Conservation (phyloP, 1,139 yeast genomes). For the Groenewaldozyma sp. region DNA sequence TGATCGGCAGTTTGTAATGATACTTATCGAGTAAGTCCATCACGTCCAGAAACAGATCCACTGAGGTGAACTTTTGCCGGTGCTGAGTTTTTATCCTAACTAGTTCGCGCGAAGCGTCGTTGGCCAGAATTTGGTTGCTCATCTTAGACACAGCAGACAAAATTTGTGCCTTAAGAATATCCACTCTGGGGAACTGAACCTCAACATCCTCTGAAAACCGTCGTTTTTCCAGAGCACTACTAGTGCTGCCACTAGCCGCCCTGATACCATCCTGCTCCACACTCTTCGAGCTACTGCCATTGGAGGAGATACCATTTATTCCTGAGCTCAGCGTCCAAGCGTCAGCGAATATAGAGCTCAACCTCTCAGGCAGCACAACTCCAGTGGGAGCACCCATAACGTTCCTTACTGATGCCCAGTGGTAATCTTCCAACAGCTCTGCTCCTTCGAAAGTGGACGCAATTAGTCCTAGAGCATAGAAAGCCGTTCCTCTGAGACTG, state of each 20-base stretch:
- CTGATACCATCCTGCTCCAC: too few species aligned
- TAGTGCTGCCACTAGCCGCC: neutral
- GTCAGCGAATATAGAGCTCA: conserved; percentile 13
- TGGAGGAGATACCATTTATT: neutral
- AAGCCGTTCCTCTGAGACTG: conserved; percentile 67
- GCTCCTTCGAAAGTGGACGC: conserved; percentile 69
- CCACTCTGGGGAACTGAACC: conserved; percentile 22
- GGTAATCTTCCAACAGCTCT: conserved; percentile 74
- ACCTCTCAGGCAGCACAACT: conserved; percentile 22
- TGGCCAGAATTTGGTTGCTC: conserved; percentile 52
- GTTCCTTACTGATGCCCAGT: conserved; percentile 61
- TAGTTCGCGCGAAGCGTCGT: conserved; percentile 56
- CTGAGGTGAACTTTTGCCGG: conserved; percentile 49
- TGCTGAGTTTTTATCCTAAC: conserved; percentile 44
- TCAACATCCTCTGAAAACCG: conserved; percentile 16
- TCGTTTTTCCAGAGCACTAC: neutral
- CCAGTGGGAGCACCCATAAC: conserved; percentile 46
- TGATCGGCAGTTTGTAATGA: conserved; percentile 51
- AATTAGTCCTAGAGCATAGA: conserved; percentile 67
- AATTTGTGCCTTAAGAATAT: conserved; percentile 40
- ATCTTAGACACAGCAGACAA: conserved; percentile 53
- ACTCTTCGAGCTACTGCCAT: neutral
- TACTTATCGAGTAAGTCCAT: conserved; percentile 57
- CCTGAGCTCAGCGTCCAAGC: neutral
- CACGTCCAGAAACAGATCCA: conserved; percentile 50